Evolutionary conservation across 768 basidiomycete genomes (phyloP), one percentile per base, ranked within the genome.

Genomic region (Agrocybe praecox): DNA sequence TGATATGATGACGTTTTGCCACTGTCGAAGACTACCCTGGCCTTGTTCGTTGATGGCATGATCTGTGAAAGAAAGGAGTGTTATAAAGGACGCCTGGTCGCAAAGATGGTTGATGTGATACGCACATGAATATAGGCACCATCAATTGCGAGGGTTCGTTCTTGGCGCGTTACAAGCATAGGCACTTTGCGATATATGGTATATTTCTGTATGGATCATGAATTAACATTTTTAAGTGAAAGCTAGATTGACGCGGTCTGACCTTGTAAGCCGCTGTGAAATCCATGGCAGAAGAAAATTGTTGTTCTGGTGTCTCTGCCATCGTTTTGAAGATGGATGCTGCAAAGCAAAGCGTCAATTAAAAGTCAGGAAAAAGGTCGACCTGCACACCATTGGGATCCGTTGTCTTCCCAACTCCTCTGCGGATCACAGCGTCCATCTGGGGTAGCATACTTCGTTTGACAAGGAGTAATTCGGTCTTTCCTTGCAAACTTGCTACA

Each of bases 321-420:
- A 89, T 84, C 48, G 90, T 82, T 69, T 94, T 94, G 80, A 98
- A 94, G 50, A 98, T 98, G 1, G 94, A 96, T 0, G 95, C 96
- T 92, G 58, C 24, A 33, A 46, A 36, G 8, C 24, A 21, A 49
- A 17, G 24, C 18, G 23, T 24, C 8, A 34, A 23, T 18, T 46
- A 15, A 19, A 34, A 29, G 52, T 11, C 51, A 44, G 46, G n/a
- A 52, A 24, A 33, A 14, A 40, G 46, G 22, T 55, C 7, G n/a
- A 23, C 14, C 26, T 15, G 53, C 44, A n/a, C 63, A 93, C 94
- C 93, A 68, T 95, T 96, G 1, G 96, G 96, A 77, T 98, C 94
- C 0, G 93, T 94, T 6, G 91, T 91, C 66, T 83, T 79, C 26
- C 80, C 84, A 21, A 83, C 76, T 42, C 85, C 83, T 56, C 84